Evolutionary conservation across 306 rosid genomes (phyloP), one percentile per base, ranked within the genome.

Genomic region (Datisca glomerata): DNA sequence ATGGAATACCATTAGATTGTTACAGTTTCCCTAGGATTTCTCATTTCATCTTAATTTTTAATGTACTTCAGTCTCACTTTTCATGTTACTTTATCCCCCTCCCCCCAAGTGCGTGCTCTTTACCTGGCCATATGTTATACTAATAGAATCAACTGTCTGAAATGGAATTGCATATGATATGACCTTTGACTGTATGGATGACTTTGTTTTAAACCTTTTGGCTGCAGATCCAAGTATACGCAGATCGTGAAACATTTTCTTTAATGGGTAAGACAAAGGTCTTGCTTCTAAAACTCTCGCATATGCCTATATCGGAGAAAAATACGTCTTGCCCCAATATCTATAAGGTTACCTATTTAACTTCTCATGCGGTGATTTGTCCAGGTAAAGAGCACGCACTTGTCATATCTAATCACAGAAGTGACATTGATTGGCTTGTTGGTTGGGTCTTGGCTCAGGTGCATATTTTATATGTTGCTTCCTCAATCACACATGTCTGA

Each of bases 361-460:
- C 40, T 51, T 20, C 40, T 57, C 47, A 20, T 39, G 23, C 57
- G 40, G 47, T 31, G 18, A 33, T 57, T 48, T 72, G 68, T 61
- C 40, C 80, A 87, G 94, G 94, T 50, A 74, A 76, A 71, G 96
- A 87, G 53, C 94, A 82, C 43, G 96, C 96, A 4, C 94, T 87
- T 59, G 73, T 76, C 42, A 23, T 82, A 50, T 79, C 44, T 63
- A 87, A 87, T 68, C 96, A 87, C 58, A 75, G 51, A 77, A 87
- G 96, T 67, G 96, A 81, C 35, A 82, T 82, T 51, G 94, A 86
- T 63, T 86, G 96, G 96, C 94, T 86, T 51, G 81, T 82, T 69
- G 93, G 93, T 64, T 82, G 94, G 96, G 67, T 79, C 54, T 55
- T 79, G 55, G 87, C 94, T 59, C 80, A 82, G 96, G 96, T 87